A percentile compares a stretch with the other conserved stretches of the same genome.
phyloP scores from a whole-genome alignment of 129 eudicot genomes.

The Heracleum sosnowskyi region DNA sequence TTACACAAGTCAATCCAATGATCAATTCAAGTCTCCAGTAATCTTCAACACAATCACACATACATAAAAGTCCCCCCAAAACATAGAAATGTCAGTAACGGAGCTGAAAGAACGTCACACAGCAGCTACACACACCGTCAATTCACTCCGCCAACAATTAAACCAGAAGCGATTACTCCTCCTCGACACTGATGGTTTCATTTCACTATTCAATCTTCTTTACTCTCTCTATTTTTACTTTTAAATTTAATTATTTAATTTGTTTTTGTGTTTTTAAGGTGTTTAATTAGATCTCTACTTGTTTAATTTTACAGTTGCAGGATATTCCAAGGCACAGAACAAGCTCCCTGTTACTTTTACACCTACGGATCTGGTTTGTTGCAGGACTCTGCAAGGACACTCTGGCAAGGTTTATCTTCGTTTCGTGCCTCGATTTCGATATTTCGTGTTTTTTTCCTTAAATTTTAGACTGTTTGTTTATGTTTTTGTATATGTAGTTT shows the following conservation, averaged over 20 bases:
- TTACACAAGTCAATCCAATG: too few species aligned
- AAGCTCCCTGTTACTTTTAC: conserved; percentile 67
- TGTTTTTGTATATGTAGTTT: not conserved
- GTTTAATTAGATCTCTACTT: conserved; percentile 25
- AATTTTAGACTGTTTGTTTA: not conserved
- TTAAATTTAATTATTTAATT: not conserved
- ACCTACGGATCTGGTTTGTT: conserved; percentile 88
- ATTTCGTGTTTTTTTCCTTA: not conserved
- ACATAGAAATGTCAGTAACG: conserved; percentile 50
- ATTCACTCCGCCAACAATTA: conserved; percentile 57
- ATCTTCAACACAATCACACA: not conserved
- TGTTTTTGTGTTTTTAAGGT: not conserved
- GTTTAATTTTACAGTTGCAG: conserved; percentile 48
- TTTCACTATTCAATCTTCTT: too few species aligned
- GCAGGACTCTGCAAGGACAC: conserved; percentile 85
- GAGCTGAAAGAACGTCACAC: conserved; percentile 79
- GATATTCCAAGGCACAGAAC: conserved; percentile 72
- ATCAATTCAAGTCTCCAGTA: not conserved
- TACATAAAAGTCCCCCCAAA: not conserved
- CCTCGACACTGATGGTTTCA: conserved; percentile 77
- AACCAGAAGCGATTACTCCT: conserved; percentile 61
- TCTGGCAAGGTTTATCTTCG: conserved; percentile 65
- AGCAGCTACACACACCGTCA: conserved; percentile 71
- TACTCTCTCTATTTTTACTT: not conserved
- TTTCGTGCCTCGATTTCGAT: not conserved